These are phyloP conservation scores for Lactarius sp. DNA, from an alignment of 768 basidiomycete genomes.

Conservation along the genomic window DNA sequence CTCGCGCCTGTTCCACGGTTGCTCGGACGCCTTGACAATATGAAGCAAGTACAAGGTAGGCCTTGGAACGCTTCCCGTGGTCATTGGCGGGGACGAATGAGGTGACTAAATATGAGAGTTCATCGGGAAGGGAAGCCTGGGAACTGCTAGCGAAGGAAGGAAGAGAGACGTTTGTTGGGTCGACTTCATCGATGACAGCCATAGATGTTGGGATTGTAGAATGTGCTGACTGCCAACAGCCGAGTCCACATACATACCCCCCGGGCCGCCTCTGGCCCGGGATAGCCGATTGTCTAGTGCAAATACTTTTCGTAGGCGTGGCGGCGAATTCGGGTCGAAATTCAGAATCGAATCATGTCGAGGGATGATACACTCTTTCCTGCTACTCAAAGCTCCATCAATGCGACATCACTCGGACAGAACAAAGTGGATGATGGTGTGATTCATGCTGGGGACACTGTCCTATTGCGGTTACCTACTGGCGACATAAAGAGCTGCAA, in stretches of 20 bases:
- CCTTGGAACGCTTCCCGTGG: slow-evolving; percentile 48
- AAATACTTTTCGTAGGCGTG: neutral
- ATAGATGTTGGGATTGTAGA: neutral
- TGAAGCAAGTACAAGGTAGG: slow-evolving; percentile 63
- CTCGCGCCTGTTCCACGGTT: slow-evolving; percentile 34
- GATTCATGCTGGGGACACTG: slow-evolving; percentile 68
- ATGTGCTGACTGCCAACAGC: neutral
- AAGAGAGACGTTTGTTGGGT: neutral
- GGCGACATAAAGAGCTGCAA: slow-evolving; percentile 74
- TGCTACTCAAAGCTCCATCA: neutral
- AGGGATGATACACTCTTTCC: neutral
- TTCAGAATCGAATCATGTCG: slow-evolving; percentile 1
- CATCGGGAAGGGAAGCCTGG: slow-evolving; percentile 23
- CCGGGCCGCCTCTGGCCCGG: neutral
- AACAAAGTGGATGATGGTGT: neutral
- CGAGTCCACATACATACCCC: no score
- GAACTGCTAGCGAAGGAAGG: neutral
- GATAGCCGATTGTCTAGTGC: neutral
- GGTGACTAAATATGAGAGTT: slow-evolving; percentile 22
- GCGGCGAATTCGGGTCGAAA: neutral
- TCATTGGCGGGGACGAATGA: slow-evolving; percentile 21
- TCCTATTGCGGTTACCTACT: slow-evolving; percentile 75
- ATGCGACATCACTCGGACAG: neutral
- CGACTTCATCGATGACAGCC: slow-evolving; percentile 16
- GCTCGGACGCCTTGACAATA: slow-evolving; percentile 57